Percentiles rank a stretch among this genome's conserved stretches.
Conservation (phyloP, 768 basidiomycete species). For the Leccinum subtestaceum region DNA sequence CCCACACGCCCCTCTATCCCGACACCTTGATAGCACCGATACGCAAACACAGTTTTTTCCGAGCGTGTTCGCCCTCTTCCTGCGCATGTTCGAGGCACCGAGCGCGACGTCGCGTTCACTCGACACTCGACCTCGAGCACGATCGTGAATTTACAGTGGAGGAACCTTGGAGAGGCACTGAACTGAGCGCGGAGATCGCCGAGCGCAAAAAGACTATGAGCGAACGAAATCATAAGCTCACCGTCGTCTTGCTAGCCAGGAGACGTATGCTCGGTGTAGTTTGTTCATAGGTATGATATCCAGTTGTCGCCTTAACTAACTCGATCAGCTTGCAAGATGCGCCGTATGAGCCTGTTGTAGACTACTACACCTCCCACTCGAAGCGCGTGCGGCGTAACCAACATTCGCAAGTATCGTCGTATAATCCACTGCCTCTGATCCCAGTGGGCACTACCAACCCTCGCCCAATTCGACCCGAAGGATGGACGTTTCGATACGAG, state of each 20-base stretch:
- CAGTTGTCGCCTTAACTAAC: slow-evolving; percentile 1
- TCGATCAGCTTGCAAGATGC: slow-evolving; percentile 76
- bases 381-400: slow-evolving; percentile 58
- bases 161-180: slow-evolving; percentile 70
- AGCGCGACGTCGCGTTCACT: slow-evolving; percentile 44
- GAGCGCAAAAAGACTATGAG: too few relatives aligned
- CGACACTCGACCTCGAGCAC: slow-evolving; percentile 51
- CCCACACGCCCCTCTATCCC: slow-evolving; percentile 86
- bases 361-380: slow-evolving; percentile 54
- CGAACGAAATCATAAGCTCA: slow-evolving; percentile 81
- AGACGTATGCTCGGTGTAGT: slow-evolving; percentile 78
- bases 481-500: too few relatives aligned
- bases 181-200: slow-evolving; percentile 50
- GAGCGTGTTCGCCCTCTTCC: slow-evolving; percentile 89
- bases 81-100: slow-evolving; percentile 73
- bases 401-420: too few relatives aligned
- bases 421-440: too few relatives aligned
- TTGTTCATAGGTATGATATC: slow-evolving; percentile 58
- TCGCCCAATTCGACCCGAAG: too few relatives aligned
- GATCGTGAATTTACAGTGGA: slow-evolving; percentile 61
- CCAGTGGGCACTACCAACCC: too few relatives aligned
- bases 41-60: slow-evolving; percentile 91
- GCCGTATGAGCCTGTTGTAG: slow-evolving; percentile 60
- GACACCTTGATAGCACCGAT: slow-evolving; percentile 98
- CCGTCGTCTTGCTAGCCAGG: slow-evolving; percentile 89